phyloP scores from a whole-genome alignment of 164 flowering plant genomes.

The Echeveria elegans region DNA sequence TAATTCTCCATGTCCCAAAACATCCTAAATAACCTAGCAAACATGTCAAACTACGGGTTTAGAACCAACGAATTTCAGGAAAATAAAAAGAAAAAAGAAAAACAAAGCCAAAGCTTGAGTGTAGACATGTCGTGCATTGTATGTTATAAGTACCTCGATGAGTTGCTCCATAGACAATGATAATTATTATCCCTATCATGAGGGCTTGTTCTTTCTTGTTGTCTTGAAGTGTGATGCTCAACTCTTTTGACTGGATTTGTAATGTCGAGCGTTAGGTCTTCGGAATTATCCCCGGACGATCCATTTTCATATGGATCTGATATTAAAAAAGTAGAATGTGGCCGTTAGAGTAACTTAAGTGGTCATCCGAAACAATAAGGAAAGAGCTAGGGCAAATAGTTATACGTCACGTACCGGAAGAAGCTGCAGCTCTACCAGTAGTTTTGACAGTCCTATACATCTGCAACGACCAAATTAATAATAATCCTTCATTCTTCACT shows the following conservation, averaged over 20 bases:
- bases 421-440: slow-evolving; percentile 76
- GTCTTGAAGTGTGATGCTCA: slow-evolving; percentile 16
- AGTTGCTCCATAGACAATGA: slow-evolving; percentile 80
- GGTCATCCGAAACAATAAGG: no score
- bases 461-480: slow-evolving; percentile 22
- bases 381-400: background rate
- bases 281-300: slow-evolving; percentile 80
- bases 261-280: slow-evolving; percentile 47
- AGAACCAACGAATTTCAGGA: no score
- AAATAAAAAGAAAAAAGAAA: no score
- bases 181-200: slow-evolving; percentile 43
- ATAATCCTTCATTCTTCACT: background rate
- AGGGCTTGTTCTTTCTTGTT: slow-evolving; percentile 24
- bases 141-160: slow-evolving; percentile 56
- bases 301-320: slow-evolving; percentile 62
- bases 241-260: slow-evolving; percentile 26
- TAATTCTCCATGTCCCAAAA: no score
- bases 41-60: no score
- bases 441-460: slow-evolving; percentile 98
- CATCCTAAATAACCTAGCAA: background rate
- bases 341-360: background rate
- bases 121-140: background rate
- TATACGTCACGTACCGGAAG: slow-evolving; percentile 47
- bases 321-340: background rate
- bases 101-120: background rate